Evolutionary conservation across 208 protist species (phyloP).

Genomic region (Lotmaria passim): DNA sequence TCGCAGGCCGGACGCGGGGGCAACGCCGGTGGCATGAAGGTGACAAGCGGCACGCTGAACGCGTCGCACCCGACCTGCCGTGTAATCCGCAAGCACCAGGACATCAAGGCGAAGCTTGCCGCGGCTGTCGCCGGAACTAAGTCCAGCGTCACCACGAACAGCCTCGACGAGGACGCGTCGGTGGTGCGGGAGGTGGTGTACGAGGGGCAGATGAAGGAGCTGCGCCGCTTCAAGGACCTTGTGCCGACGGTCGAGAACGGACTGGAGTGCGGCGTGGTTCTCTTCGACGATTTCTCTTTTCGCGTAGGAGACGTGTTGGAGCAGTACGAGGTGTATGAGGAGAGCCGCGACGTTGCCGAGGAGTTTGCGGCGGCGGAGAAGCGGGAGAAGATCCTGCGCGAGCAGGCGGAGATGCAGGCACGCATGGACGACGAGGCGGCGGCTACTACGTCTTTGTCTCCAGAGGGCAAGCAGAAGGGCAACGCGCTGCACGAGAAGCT

Average conservation of each 20-base stretch:
- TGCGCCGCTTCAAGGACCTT: constrained; percentile 90
- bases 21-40: constrained; percentile 86
- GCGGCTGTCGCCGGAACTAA: constrained; percentile 12
- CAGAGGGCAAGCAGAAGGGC: neutral
- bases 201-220: constrained; percentile 86
- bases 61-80: constrained; percentile 67
- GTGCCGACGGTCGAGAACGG: constrained; percentile 85
- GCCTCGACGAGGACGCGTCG: constrained; percentile 33
- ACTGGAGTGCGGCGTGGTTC: constrained; percentile 89
- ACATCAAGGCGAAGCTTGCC: constrained; percentile 25
- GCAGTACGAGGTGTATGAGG: constrained; percentile 78
- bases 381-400: constrained; percentile 68
- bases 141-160: constrained; percentile 1
- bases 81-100: constrained; percentile 59
- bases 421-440: constrained; percentile 28
- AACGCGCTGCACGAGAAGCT: constrained; percentile 36
- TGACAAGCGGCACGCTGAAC: constrained; percentile 79
- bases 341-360: constrained; percentile 78
- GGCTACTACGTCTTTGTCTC: neutral
- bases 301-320: constrained; percentile 77
- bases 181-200: constrained; percentile 72
- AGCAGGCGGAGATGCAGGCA: constrained; percentile 60
- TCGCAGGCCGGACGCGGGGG: constrained; percentile 83
- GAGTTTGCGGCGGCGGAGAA: constrained; percentile 76
- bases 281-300: constrained; percentile 90